phyloP scores from a whole-genome alignment of 192 early-diverging fungal species.

The Entrophospora sp. region DNA sequence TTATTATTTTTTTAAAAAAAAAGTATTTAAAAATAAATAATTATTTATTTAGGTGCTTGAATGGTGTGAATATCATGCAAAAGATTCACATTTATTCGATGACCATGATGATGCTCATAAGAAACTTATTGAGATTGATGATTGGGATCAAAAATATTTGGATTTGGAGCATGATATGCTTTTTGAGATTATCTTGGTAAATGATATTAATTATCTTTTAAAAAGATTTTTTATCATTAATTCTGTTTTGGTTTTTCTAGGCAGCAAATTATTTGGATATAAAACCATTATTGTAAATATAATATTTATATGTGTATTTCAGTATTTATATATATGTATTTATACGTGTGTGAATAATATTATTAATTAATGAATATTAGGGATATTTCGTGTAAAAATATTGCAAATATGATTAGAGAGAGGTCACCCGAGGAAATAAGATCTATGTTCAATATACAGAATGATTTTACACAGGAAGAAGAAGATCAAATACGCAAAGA shows the following conservation, averaged over 20 bases:
- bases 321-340: background rate
- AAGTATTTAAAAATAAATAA: background rate
- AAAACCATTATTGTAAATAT: constrained; percentile 47
- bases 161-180: constrained; percentile 72
- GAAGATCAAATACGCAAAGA: constrained; percentile 53
- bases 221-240: background rate
- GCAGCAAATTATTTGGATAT: constrained; percentile 85
- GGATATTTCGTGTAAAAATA: constrained; percentile 69
- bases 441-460: constrained; percentile 56
- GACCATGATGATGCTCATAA: constrained; percentile 44
- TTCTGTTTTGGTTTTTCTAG: background rate
- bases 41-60: constrained; percentile 58
- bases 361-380: background rate
- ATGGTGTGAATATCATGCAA: constrained; percentile 71
- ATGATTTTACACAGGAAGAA: constrained; percentile 66
- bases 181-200: constrained; percentile 65
- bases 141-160: constrained; percentile 75
- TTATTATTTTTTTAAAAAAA: background rate
- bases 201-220: background rate
- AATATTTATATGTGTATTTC: background rate
- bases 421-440: constrained; percentile 86
- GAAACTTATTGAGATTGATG: constrained; percentile 64
- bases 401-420: constrained; percentile 87
- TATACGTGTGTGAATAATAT: background rate
- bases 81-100: constrained; percentile 54